These are phyloP conservation scores for Rosa hybrid DNA, from an alignment of 331 rosid genomes.

Conservation along the genomic window DNA sequence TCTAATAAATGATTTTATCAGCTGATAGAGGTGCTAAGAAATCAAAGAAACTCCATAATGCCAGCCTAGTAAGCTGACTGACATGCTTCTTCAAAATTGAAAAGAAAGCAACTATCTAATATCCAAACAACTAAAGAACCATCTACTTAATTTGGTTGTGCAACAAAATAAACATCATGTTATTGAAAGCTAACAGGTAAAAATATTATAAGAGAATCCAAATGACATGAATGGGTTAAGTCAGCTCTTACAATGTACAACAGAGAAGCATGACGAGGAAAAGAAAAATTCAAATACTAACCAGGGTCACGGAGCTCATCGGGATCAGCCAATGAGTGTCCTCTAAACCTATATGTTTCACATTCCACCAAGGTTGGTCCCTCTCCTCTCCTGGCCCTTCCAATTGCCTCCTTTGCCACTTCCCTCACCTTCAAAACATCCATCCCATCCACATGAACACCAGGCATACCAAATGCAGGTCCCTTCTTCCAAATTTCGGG, in stretches of 20 bases:
- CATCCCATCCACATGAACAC: constrained; percentile 98
- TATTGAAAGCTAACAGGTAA: background rate
- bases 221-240: background rate
- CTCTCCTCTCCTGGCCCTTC: constrained; percentile 96
- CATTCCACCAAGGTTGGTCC: constrained; percentile 98
- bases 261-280: constrained; percentile 10
- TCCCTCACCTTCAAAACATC: constrained; percentile 98
- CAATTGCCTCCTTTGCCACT: constrained; percentile 96
- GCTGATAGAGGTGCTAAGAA: background rate
- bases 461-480: constrained; percentile 98
- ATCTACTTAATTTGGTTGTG: background rate
- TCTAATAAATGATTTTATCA: constrained; percentile 9
- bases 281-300: constrained; percentile 43
- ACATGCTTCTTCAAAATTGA: background rate
- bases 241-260: background rate
- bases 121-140: background rate
- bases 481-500: constrained; percentile 99
- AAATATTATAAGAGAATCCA: constrained; percentile 10
- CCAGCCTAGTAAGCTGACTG: background rate
- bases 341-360: constrained; percentile 96
- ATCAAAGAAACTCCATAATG: background rate
- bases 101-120: background rate
- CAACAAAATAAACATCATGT: background rate
- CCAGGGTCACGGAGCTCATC: constrained; percentile 99
- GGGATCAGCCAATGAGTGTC: constrained; percentile 98